Evolutionary conservation across 1,284 basidiomycete genomes (phyloP), one percentile per base, ranked within the genome.

Genomic region (Caloboletus firmus): DNA sequence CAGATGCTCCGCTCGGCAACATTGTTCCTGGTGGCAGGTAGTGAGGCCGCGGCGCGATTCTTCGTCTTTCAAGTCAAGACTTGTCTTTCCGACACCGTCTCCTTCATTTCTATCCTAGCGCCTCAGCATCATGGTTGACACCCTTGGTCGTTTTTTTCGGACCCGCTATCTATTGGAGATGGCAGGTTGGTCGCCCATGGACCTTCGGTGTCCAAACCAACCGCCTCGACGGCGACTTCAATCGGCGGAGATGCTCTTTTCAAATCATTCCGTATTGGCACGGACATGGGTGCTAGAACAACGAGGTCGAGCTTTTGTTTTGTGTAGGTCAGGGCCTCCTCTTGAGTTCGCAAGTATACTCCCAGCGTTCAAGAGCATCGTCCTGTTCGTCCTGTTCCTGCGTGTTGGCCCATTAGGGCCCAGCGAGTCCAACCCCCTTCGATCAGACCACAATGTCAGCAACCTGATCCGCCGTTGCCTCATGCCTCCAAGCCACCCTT

Each of bases 361-460:
- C 11, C 11, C 35, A n/a, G n/a, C 26, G 26, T 12, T n/a, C 31
- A 4, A 28, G 10, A 9, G 3, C 11, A n/a, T 6, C 3, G 26
- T 22, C 11, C 24, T n/a, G 7, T 30, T 30, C 42, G 5, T 18
- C 7, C 35, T 30, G 22, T 9, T 9, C 5, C n/a, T 20, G 22
- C 39, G 18, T 28, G 9, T 30, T 47, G 44, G 35, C 32, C 22
- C 24, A 9, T 18, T 22, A 37, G 32, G 30, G 40, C 20, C 13
- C 26, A n/a, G 11, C 17, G 9, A 8, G 18, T 8, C 28, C 32
- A 22, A 30, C 2, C n/a, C 17, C 24, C n/a, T 22, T n/a, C 18
- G 5, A 34, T 20, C 6, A 13, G 36, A 32, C 44, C 59, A 59
- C 39, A 41, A 24, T 44, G 48, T 26, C 48, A 15, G 39, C n/a